phyloP scores from a whole-genome alignment of 352 stramenopile species.

The Pythium dissotocum region DNA sequence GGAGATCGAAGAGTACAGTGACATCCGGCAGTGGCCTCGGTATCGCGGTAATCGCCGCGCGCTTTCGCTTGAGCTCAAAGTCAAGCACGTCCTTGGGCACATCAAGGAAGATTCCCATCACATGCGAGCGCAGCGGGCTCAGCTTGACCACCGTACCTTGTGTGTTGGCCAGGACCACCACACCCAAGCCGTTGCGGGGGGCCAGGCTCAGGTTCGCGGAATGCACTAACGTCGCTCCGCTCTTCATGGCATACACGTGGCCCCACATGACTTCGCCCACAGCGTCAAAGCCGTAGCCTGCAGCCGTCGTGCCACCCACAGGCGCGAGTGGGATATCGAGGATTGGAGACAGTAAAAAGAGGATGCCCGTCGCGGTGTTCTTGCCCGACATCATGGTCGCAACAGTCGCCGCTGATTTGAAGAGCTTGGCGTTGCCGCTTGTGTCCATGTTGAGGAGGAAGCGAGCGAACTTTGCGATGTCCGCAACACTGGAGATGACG shows the following conservation, averaged over 20 bases:
- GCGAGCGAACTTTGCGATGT: conserved; percentile 50
- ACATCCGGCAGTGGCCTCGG: conserved; percentile 23
- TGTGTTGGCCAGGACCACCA: conserved; percentile 58
- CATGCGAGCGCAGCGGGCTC: conserved; percentile 59
- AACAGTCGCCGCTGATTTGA: conserved; percentile 40
- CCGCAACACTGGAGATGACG: conserved; percentile 47
- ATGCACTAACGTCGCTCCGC: conserved; percentile 48
- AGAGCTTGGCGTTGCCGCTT: conserved; percentile 40
- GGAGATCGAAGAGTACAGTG: conserved; percentile 29
- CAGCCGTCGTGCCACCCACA: conserved; percentile 53
- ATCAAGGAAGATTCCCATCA: conserved; percentile 69
- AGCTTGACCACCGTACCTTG: conserved; percentile 29
- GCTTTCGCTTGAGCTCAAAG: conserved; percentile 36
- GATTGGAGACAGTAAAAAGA: conserved; percentile 19
- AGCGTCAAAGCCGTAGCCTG: conserved; percentile 66
- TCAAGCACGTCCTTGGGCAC: conserved; percentile 56
- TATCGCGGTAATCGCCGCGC: conserved; percentile 21
- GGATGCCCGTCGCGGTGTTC: conserved; percentile 31
- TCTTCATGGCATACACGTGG: conserved; percentile 64
- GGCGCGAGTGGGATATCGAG: conserved; percentile 41
- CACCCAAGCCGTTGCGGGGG: conserved; percentile 40
- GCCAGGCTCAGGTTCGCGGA: conserved; percentile 49
- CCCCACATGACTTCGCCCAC: conserved; percentile 51
- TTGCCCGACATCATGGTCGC: conserved; percentile 63
- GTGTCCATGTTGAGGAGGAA: conserved; percentile 61